Evolutionary conservation across 2,329 filamentous ascomycete species (phyloP), one percentile per base, ranked within the genome.

Genomic region (Ascocoryne sarcoides): DNA sequence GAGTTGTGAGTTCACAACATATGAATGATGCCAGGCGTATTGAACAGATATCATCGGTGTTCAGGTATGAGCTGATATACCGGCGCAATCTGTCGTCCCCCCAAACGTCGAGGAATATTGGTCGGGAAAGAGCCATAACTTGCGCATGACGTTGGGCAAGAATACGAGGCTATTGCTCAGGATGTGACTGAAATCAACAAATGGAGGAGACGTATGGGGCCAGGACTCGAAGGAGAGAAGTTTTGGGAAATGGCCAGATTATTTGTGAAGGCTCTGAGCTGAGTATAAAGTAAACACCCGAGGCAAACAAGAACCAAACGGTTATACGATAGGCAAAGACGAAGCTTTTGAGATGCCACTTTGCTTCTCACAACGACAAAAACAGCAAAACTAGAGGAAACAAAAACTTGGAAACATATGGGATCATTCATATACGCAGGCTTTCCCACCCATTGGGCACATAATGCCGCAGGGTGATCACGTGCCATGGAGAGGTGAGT

Each of bases 1-100:
- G 78, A 52, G 82, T 84, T 56, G 82, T 70, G 50, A 83, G 69
- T 50, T 80, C 76, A 60, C 78, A 80, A 63, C 79, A 82, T 52
- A 82, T 79, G 53, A 81, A 78, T 54, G 75, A 83, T 53, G 79
- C 71, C 40, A 82, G 70, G 45, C 84, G 77, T 39, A 88, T 55
- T 47, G 71, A 66, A 63, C 73, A 73, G 47, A 77, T 50, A 8
- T 48, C 44, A n/a, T 37, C 39, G 21, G 40, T 54, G 36, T 59
- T 55, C 39, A 60, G 17, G 33, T 55, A 43, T 40, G 49, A 43
- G 45, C 60, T 47, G 36, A 60, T 42, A 20, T 26, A 44, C 40
- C 45, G 46, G 32, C 51, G 50, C 30, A 60, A 48, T 7, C 36
- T 36, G n/a, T 54, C 48, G 49, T 59, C 46, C 50, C 50, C 50